phyloP scores from a whole-genome alignment of 305 asterid genomes.

The Fraxinus platypoda region DNA sequence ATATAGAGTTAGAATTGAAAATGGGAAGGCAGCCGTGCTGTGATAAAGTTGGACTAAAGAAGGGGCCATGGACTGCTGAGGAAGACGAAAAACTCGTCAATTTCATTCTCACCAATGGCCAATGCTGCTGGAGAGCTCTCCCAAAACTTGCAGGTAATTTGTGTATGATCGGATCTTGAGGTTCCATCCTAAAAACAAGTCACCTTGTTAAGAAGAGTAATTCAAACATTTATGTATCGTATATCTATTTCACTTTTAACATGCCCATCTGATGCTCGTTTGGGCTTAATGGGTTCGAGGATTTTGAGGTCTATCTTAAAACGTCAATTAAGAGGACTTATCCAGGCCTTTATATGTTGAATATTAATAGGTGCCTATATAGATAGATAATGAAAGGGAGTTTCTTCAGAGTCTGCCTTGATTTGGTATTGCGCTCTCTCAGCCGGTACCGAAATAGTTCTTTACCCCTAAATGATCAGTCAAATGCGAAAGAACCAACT shows the following conservation, averaged over 20 bases:
- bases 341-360: neutral
- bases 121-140: constrained; percentile 88
- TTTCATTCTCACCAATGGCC: constrained; percentile 73
- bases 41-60: constrained; percentile 76
- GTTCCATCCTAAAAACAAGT: neutral
- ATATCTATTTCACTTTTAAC: neutral
- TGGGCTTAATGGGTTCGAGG: neutral
- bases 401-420: neutral
- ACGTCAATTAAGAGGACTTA: neutral
- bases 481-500: neutral
- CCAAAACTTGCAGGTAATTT: constrained; percentile 71
- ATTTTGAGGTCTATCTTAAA: neutral
- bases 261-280: neutral
- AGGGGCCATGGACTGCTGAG: constrained; percentile 82
- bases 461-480: neutral
- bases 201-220: neutral
- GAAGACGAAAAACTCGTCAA: constrained; percentile 66
- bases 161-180: neutral
- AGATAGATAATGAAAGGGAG: neutral
- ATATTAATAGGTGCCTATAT: neutral
- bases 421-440: neutral
- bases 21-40: constrained; percentile 91
- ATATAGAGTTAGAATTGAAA: neutral
- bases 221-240: neutral
- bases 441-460: neutral